Base-by-base conservation (phyloP, 495 filamentous ascomycete species). In the Xylaria venustula region DNA sequence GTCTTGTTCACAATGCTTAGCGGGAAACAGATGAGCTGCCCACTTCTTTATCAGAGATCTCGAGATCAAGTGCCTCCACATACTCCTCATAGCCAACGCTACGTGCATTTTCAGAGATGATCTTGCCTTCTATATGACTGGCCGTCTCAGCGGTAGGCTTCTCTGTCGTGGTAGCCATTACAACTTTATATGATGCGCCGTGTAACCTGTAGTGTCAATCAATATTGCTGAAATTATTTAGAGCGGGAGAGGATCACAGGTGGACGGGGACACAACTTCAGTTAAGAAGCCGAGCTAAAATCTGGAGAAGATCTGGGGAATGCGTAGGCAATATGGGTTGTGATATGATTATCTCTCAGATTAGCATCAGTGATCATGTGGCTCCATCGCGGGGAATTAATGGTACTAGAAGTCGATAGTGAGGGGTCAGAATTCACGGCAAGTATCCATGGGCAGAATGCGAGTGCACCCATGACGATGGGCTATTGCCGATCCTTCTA, bases 71-170 rank as follows among this genome's bases (percentile, higher is more conserved):
- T 19, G 19, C 58, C 25, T 51, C 58, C 28, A 30, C 20, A 22
- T 60, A 60, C 32, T 60, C 48, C 9, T 52, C 19, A 19, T 60
- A 60, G 6, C 58, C 58, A 1, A 60, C 58, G 20, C 15, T 47
- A n/a, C 53, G 51, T 14, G 25, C 23, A 52, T n/a, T 52, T 1
- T 14, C 11, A 4, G 34, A 42, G 12, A 23, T 2, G 14, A 20
- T 50, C 48, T 50, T 50, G 2, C 32, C 2, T 34, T 11, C 48
- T 3, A 14, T 17, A 50, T 50, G 7, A 17, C 19, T 17, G 8
- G 20, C 48, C 17, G 17, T 12, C n/a, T 50, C 28, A 9, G 28
- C 28, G 12, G 48, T 34, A 0, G 15, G 15, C n/a, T 50, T 50
- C 6, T 17, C n/a, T n/a, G n/a, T n/a, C n/a, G n/a, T n/a, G n/a